Conservation (phyloP, 768 basidiomycete species). For the Rubroboletus pulcherrimus region DNA sequence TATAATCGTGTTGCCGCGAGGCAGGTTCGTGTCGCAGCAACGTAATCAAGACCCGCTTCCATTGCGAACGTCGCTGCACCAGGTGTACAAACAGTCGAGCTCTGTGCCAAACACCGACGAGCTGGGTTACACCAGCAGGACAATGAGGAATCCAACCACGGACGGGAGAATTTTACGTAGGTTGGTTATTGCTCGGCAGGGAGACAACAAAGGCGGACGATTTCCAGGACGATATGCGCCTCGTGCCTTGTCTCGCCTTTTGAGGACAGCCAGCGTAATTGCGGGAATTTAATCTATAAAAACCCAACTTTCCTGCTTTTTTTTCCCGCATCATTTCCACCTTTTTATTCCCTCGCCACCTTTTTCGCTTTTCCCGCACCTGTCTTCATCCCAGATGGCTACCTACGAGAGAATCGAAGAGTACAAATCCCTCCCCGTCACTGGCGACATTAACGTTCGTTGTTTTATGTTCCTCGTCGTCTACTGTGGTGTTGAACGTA, state of each 20-base stretch:
- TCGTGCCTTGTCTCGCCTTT: constrained; percentile 51
- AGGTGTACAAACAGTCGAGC: constrained; percentile 2
- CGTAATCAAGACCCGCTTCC: background rate
- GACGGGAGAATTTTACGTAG: constrained; percentile 12
- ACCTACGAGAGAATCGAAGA: constrained; percentile 34
- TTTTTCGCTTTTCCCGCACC: constrained; percentile 16
- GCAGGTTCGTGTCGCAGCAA: constrained; percentile 15
- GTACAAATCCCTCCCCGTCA: constrained; percentile 20
- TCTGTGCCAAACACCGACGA: constrained; percentile 3
- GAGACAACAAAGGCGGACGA: constrained; percentile 15
- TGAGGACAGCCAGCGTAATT: constrained; percentile 6
- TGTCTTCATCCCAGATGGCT: constrained; percentile 35
- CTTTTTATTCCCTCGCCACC: constrained; percentile 26
- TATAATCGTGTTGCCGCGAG: constrained; percentile 8
- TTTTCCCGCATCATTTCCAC: constrained; percentile 24
- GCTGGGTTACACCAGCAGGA: background rate
- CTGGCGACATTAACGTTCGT: constrained; percentile 38
- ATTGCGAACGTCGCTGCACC: background rate
- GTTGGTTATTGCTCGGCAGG: constrained; percentile 9
- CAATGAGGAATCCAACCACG: background rate
- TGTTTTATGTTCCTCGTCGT: background rate
- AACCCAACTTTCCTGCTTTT: constrained; percentile 29
- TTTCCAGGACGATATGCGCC: constrained; percentile 36
- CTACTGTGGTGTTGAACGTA: background rate
- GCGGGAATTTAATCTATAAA: constrained; percentile 50